Conservation (phyloP, 2,329 filamentous ascomycete genomes). For the Beauveria scarabaeidicola region DNA sequence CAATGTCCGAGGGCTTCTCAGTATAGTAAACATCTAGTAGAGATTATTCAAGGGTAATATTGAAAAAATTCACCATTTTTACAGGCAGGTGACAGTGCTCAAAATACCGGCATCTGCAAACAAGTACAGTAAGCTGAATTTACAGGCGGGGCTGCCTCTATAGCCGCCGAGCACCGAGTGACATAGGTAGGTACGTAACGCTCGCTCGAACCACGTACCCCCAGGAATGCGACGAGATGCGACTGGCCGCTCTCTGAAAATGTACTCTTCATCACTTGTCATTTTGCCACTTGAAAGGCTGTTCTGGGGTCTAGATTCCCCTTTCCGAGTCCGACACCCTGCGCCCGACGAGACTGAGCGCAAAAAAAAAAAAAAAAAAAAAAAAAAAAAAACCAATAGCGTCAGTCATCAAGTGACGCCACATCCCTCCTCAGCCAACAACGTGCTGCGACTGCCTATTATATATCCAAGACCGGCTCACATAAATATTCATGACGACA, state of each 20-base stretch:
- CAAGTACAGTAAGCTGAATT: neutral
- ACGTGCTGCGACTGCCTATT: neutral
- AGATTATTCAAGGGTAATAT: too few species aligned
- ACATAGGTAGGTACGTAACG: constrained; percentile 7
- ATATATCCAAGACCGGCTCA: neutral
- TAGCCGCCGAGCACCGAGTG: too few species aligned
- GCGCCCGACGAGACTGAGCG: too few species aligned
- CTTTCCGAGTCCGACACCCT: neutral
- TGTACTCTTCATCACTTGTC: neutral
- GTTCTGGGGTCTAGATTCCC: too few species aligned
- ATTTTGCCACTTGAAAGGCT: neutral
- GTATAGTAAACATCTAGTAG: too few species aligned
- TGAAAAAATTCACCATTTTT: too few species aligned
- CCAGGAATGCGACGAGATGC: neutral
- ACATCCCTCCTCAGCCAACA: neutral
- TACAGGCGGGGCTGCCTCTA: neutral
- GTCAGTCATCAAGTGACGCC: neutral
- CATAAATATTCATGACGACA: neutral
- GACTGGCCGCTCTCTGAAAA: neutral
- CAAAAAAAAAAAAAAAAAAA: too few species aligned
- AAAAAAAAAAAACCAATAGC: neutral
- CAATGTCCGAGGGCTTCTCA: too few species aligned
- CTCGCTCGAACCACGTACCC: neutral
- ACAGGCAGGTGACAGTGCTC: too few species aligned
- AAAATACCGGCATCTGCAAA: too few species aligned